These are phyloP conservation scores for Peronospora belbahrii DNA, from an alignment of 352 stramenopile species.

Conservation along the genomic window DNA sequence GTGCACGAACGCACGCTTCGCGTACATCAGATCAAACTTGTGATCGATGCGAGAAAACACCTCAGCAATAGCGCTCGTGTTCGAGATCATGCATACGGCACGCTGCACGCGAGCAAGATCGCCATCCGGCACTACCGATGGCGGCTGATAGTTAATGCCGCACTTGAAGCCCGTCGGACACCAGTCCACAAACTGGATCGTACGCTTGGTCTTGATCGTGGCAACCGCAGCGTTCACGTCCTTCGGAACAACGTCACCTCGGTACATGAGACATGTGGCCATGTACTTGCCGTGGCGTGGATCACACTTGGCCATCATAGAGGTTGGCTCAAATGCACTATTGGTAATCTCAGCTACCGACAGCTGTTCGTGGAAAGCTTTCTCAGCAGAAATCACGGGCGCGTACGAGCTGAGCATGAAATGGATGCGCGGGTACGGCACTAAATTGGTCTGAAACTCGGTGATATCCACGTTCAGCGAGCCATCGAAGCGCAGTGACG, in stretches of 20 bases:
- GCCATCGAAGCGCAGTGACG: conserved; percentile 94
- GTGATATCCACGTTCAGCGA: conserved; percentile 97
- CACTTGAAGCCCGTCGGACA: conserved; percentile 99
- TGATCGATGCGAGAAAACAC: conserved; percentile 28
- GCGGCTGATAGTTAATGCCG: conserved; percentile 53
- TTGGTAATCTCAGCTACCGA: conserved; percentile 96
- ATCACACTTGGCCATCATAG: conserved; percentile 99
- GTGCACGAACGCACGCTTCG: conserved; percentile 93
- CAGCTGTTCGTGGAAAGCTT: conserved; percentile 92
- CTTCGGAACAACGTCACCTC: conserved; percentile 92
- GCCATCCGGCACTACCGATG: conserved; percentile 92
- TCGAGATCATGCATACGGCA: conserved; percentile 98
- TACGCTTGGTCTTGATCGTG: conserved; percentile 99
- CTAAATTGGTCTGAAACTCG: conserved; percentile 97
- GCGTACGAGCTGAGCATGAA: conserved; percentile 97
- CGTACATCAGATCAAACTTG: conserved; percentile 28
- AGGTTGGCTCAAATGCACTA: conserved; percentile 90
- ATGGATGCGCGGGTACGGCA: conserved; percentile 95
- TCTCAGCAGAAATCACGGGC: conserved; percentile 93
- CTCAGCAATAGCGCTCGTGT: conserved; percentile 96
- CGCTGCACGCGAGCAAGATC: conserved; percentile 96
- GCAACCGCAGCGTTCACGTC: conserved; percentile 95
- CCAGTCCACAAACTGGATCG: conserved; percentile 99
- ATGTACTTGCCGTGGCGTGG: conserved; percentile 99
- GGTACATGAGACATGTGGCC: conserved; percentile 97